phyloP scores from a whole-genome alignment of 441 rosid genomes.

The Gossypium aridum region DNA sequence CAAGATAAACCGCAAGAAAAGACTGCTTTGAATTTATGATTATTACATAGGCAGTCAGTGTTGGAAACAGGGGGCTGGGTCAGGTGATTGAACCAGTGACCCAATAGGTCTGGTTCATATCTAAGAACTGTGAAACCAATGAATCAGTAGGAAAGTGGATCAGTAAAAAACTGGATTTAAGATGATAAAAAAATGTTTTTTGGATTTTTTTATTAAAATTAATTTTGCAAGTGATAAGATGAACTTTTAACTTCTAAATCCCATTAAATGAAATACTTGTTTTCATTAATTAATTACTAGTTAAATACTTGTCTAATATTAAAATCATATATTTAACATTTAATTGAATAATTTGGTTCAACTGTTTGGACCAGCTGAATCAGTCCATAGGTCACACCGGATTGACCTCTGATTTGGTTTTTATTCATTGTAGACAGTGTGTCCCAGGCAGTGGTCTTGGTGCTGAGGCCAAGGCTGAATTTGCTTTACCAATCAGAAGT shows the following conservation, averaged over 20 bases:
- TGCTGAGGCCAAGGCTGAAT: not conserved
- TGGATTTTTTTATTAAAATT: too few species aligned
- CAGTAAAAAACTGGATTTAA: not conserved
- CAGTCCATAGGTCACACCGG: not conserved
- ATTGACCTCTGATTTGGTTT: not conserved
- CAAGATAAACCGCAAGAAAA: not conserved
- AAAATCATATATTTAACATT: not conserved
- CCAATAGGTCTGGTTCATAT: not conserved
- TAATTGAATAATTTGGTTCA: not conserved
- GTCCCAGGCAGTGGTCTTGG: not conserved
- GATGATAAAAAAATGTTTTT: not conserved
- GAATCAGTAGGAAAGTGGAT: not conserved
- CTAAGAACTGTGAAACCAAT: not conserved
- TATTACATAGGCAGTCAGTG: not conserved
- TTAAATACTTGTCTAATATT: not conserved
- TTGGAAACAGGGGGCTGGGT: not conserved
- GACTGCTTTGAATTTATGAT: not conserved
- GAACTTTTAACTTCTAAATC: not conserved
- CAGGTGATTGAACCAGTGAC: not conserved
- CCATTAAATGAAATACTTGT: too few species aligned
- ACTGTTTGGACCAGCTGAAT: not conserved
- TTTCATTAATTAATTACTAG: too few species aligned
- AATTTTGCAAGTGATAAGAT: not conserved
- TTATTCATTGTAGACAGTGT: not conserved
- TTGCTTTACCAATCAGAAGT: not conserved